Evolutionary conservation across 345 rosid genomes (phyloP), one percentile per base, ranked within the genome.

Genomic region (Camelina neglecta): DNA sequence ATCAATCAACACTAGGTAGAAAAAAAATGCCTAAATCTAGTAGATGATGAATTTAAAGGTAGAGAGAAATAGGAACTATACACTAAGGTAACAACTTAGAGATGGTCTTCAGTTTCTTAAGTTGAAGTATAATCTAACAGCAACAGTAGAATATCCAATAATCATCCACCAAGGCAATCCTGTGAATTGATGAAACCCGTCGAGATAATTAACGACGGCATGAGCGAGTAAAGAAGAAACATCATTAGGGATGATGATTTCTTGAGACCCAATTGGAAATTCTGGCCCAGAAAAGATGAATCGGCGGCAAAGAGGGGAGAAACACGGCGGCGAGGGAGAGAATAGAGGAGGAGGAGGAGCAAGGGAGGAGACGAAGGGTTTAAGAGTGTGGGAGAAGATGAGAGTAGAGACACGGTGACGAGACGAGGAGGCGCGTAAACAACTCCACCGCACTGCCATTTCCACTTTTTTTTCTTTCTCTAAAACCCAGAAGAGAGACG

Each of bases 151-250:
- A 56, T 96, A 90, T 16, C 84, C 88, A 69, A 94, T 90, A 41
- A 90, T 68, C 57, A 88, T 47, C 98, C 98, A 94, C 97, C 98
- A 93, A 75, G 98, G 96, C 59, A 90, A 74, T 56, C 97, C 94
- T 58, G 93, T 83, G 77, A 85, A 49, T 35, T 89, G 81, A 77
- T 92, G 96, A 72, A 60, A 87, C 20, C 81, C 77, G 67, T 92
- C 93, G 7, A 94, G 89, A 60, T 82, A 44, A 11, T 86, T 82
- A 68, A 85, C 69, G 50, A 89, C 68, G 18, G 83, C 75, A n/a
- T 74, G 80, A 63, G 89, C 85, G 0, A 96, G 98, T 67, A 86
- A 79, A 68, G 80, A 81, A 35, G 87, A 77, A 58, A 71, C 85
- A 64, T 79, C 90, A 12, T 23, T 72, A 7, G 60, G 48, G 50